Percentiles rank a stretch among this genome's conserved stretches.
Conservation (phyloP, 2,329 filamentous ascomycete genomes). For the Fusarium tricinctum region DNA sequence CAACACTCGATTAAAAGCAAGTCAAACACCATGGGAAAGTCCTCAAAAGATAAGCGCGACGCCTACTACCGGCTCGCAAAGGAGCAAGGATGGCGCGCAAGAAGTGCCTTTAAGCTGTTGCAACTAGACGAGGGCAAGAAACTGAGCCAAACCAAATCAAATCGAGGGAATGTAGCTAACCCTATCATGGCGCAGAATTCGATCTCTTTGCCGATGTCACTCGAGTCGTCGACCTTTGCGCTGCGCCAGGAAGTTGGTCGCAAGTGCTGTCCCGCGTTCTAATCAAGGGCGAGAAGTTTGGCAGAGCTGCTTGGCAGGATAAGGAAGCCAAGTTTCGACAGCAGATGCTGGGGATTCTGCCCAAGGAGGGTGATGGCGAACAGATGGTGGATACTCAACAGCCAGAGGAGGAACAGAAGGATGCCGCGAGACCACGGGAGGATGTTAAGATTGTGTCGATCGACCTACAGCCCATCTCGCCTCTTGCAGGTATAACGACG, state of each 20-base stretch:
- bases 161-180: constrained; percentile 22
- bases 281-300: constrained; percentile 94
- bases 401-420: constrained; percentile 40
- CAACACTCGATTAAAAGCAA: constrained; percentile 21
- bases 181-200: constrained; percentile 74
- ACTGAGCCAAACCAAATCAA: not conserved
- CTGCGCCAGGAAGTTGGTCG: constrained; percentile 96
- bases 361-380: constrained; percentile 48
- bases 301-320: constrained; percentile 87
- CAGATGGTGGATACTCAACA: constrained; percentile 33
- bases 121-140: constrained; percentile 84
- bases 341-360: constrained; percentile 69
- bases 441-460: constrained; percentile 96
- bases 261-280: constrained; percentile 94
- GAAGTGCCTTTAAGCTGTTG: constrained; percentile 96
- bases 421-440: constrained; percentile 63
- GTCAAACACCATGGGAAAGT: constrained; percentile 82
- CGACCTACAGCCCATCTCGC: constrained; percentile 95
- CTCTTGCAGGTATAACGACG: constrained; percentile 91
- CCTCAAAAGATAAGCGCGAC: constrained; percentile 98
- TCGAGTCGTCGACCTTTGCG: constrained; percentile 94
- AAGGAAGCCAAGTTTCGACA: constrained; percentile 77
- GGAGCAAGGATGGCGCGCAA: constrained; percentile 97
- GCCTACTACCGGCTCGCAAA: constrained; percentile 98
- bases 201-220: constrained; percentile 92